These are phyloP conservation scores for Mortierella sp. DNA, from an alignment of 371 early-diverging fungal species.

Conservation along the genomic window DNA sequence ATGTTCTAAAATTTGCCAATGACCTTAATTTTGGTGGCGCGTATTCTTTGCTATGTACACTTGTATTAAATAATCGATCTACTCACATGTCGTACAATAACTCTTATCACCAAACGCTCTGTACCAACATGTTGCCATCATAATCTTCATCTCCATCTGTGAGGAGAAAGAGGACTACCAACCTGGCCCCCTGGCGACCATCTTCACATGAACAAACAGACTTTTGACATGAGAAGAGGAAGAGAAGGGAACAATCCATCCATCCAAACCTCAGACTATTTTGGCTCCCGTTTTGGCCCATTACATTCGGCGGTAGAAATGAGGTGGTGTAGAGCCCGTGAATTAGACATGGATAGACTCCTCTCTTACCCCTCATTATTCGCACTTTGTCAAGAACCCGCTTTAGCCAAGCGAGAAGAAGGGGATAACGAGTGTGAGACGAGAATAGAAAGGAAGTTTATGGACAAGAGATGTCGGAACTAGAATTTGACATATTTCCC, in stretches of 20 bases:
- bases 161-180: too few relatives aligned
- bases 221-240: too few relatives aligned
- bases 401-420: background rate
- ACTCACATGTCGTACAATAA: background rate
- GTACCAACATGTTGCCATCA: too few relatives aligned
- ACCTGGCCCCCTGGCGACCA: too few relatives aligned
- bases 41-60: background rate
- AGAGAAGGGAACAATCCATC: too few relatives aligned
- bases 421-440: background rate
- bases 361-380: background rate
- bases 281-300: background rate
- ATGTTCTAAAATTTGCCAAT: background rate
- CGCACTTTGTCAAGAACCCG: too few relatives aligned
- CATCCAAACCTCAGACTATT: background rate
- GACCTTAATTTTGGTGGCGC: background rate
- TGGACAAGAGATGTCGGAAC: background rate
- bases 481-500: background rate
- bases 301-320: background rate
- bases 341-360: background rate
- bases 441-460: slow-evolving; percentile 6
- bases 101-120: background rate
- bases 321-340: too few relatives aligned
- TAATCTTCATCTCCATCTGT: too few relatives aligned
- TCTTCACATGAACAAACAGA: too few relatives aligned
- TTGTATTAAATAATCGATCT: too few relatives aligned